These are phyloP conservation scores for Lipomyces yamanashiensis DNA, from an alignment of 805 yeast genomes.

Conservation along the genomic window DNA sequence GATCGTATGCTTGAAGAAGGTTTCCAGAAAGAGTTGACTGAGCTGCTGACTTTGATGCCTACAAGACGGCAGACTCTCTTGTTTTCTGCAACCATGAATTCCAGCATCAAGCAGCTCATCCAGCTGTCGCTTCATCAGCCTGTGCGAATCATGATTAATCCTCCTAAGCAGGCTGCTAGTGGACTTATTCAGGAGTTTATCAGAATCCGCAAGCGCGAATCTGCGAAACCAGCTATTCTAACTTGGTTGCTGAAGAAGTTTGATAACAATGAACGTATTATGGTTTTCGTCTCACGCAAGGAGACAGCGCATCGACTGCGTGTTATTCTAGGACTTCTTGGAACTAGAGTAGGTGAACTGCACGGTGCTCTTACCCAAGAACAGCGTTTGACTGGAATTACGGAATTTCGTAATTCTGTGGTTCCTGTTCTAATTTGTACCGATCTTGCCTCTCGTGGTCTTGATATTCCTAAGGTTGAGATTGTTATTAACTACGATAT, in stretches of 20 bases:
- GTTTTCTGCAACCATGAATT: slow-evolving; percentile 98
- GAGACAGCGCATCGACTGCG: slow-evolving; percentile 88
- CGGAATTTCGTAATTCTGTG: slow-evolving; percentile 75
- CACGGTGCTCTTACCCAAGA: slow-evolving; percentile 89
- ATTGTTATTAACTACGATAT: slow-evolving; percentile 92
- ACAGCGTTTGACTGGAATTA: slow-evolving; percentile 85
- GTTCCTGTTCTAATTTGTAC: slow-evolving; percentile 94
- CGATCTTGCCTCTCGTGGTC: slow-evolving; percentile 98
- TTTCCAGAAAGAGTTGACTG: slow-evolving; percentile 91
- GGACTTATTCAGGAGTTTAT: slow-evolving; percentile 92
- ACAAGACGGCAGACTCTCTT: slow-evolving; percentile 89
- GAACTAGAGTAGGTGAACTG: slow-evolving; percentile 86
- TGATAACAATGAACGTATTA: slow-evolving; percentile 73
- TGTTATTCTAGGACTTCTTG: slow-evolving; percentile 77
- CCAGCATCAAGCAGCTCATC: slow-evolving; percentile 83
- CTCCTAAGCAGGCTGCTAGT: slow-evolving; percentile 92
- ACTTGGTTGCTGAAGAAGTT: slow-evolving; percentile 70
- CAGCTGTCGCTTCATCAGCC: slow-evolving; percentile 88
- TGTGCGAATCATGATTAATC: slow-evolving; percentile 92
- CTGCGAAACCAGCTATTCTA: slow-evolving; percentile 79
- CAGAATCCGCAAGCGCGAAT: slow-evolving; percentile 83
- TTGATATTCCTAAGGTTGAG: slow-evolving; percentile 97
- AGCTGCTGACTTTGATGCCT: slow-evolving; percentile 85
- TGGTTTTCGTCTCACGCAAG: slow-evolving; percentile 90
- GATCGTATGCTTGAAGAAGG: slow-evolving; percentile 99